phyloP scores from a whole-genome alignment of 345 rosid species.

The Lumnitzera littorea region DNA sequence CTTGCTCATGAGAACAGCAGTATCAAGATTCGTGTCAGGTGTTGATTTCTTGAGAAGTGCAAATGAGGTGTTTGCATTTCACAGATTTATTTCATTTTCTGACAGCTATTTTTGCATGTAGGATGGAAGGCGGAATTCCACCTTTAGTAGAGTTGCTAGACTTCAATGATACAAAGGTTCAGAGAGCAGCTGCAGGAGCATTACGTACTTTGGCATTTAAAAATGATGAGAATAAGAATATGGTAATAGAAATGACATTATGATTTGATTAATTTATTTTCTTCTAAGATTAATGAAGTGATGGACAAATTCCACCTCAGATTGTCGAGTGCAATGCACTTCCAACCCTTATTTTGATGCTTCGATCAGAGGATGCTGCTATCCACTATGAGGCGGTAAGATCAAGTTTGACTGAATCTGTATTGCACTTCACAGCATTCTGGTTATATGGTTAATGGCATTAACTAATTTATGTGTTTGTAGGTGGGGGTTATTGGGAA shows the following conservation, averaged over 20 bases:
- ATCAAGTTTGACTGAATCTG: slow-evolving; percentile 5
- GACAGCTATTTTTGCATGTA: slow-evolving; percentile 22
- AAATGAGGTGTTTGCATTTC: no score
- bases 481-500: slow-evolving; percentile 19
- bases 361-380: slow-evolving; percentile 94
- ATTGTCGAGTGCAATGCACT: slow-evolving; percentile 92
- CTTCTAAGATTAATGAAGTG: slow-evolving; percentile 1
- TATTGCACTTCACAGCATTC: background rate
- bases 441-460: background rate
- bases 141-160: slow-evolving; percentile 95
- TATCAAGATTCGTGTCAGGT: slow-evolving; percentile 97
- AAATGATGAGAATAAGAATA: slow-evolving; percentile 90
- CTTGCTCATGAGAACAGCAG: slow-evolving; percentile 97
- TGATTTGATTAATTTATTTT: no score
- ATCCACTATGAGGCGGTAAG: slow-evolving; percentile 99
- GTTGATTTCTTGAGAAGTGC: slow-evolving; percentile 18
- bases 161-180: slow-evolving; percentile 79
- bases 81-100: no score
- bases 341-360: slow-evolving; percentile 89
- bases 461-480: background rate
- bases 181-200: slow-evolving; percentile 99
- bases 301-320: slow-evolving; percentile 37
- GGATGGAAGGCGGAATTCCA: slow-evolving; percentile 94
- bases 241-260: slow-evolving; percentile 28
- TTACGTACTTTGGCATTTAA: slow-evolving; percentile 93